Conservation (phyloP, 2,329 filamentous ascomycete species). For the Botryosphaeria agaves region DNA sequence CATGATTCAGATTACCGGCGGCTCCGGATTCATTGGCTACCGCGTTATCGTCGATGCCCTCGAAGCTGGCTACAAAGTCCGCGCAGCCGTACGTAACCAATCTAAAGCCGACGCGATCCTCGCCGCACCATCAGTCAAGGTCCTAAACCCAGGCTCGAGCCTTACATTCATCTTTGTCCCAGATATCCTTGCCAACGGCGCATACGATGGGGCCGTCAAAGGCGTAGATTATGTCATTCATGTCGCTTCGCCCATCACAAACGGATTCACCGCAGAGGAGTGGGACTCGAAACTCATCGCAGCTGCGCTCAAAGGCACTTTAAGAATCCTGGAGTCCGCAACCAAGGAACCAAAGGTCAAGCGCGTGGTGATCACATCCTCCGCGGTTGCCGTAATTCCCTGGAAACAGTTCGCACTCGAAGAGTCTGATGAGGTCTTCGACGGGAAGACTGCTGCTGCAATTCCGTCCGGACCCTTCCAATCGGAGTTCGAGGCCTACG, state of each 20-base stretch:
- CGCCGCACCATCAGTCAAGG: slow-evolving; percentile 5
- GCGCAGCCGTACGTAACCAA: slow-evolving; percentile 10
- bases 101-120: slow-evolving; percentile 6
- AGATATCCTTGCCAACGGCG: slow-evolving; percentile 17
- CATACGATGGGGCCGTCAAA: slow-evolving; percentile 23
- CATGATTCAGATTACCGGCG: slow-evolving; percentile 7
- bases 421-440: slow-evolving; percentile 3
- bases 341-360: slow-evolving; percentile 15
- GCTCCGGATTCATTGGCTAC: slow-evolving; percentile 11
- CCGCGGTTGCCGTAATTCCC: slow-evolving; percentile 7
- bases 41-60: slow-evolving; percentile 9
- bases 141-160: slow-evolving; percentile 1
- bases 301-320: slow-evolving; percentile 17
- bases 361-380: slow-evolving; percentile 24
- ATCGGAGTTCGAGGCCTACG: slow-evolving; percentile 8
- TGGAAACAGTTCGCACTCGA: slow-evolving; percentile 2
- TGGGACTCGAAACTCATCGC: slow-evolving; percentile 5
- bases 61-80: slow-evolving; percentile 9
- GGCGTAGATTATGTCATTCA: slow-evolving; percentile 22
- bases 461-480: slow-evolving; percentile 7
- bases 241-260: slow-evolving; percentile 9
- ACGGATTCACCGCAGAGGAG: slow-evolving; percentile 2
- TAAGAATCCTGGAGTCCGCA: slow-evolving; percentile 20
- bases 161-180: slow-evolving; percentile 15
- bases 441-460: slow-evolving; percentile 4